Evolutionary conservation across 2,329 filamentous ascomycete species (phyloP), one percentile per base, ranked within the genome.

Genomic region (Fusarium sp.): DNA sequence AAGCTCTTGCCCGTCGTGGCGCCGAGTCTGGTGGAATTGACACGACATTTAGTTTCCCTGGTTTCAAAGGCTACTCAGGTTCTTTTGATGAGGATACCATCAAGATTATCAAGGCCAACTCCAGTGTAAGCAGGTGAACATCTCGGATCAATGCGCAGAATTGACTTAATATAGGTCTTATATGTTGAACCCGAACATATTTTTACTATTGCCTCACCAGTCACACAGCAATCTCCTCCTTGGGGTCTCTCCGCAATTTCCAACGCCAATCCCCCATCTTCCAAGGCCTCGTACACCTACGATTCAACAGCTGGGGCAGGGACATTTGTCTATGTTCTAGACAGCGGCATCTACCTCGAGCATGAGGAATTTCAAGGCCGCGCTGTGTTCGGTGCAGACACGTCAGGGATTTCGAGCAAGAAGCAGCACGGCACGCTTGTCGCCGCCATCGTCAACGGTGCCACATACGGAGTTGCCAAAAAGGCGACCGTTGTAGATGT

Each of bases 401-500:
- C 63, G 1, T 68, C 50, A 15, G 68, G 68, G 6, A 17, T 57
- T 2, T 0, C 11, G 4, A 72, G 15, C 4, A n/a, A 72, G 2
- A 62, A 65, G 11, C 13, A 30, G 6, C 70, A 72, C 6, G 68
- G 68, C 10, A 72, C 70, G 4, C 63, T 68, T 6, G 70, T 72
- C 10, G 68, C 63, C 3, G 70, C 68, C 0, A 57, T 68, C 4
- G n/a, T 72, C 9, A 67, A 67, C 17, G 63, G 63, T 22, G 50
- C 30, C 2, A 69, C 68, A 5, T 72, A 72, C 4, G 70, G 70
- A 6, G 70, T 72, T 28, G 70, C 70, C 2, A 72, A 72, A 30
- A 68, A 72, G 14, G 70, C 70, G 0, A 64, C 58, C 1, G 44
- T 72, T 18, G 55, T 72, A 1, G 64, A 67, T 10, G 63, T 72